Evolutionary conservation across 768 basidiomycete genomes (phyloP), one percentile per base, ranked within the genome.

Genomic region (Termitomyces titanicus): DNA sequence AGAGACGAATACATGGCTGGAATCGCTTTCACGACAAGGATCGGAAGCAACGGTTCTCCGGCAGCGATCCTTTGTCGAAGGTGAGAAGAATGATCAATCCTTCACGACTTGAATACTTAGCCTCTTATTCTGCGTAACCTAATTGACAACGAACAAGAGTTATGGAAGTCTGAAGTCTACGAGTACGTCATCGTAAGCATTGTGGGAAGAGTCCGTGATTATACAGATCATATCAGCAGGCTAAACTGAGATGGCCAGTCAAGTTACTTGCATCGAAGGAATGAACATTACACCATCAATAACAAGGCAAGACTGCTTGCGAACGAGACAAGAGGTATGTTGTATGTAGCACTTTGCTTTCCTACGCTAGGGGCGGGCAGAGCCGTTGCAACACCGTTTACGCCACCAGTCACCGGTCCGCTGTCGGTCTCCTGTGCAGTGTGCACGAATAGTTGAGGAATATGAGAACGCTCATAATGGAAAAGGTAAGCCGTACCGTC

Each of bases 341-440:
- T 54, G 44, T 13, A 42, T 12, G 44, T 18, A 11, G 43, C 11
- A 44, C 25, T n/a, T 59, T 3, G 46, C 47, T 9, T 39, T 51
- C 38, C 48, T 33, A 40, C 54, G n/a, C 45, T 35, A n/a, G 51
- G 29, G 12, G 64, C 55, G 3, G 75, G 73, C 7, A 63, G 17
- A 15, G 63, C 68, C 50, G 63, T 68, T 11, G 75, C 77, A 15
- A 72, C 48, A 29, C 66, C 77, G 35, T 72, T 67, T 34, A 78
- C 68, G 43, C 78, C 79, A 47, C 77, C 76, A 18, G 70, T 69
- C 13, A 75, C 70, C 7, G 70, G 66, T 17, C 76, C 79, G 59
- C 73, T n/a, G 17, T 25, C 72, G 2, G 54, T 61, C 63, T 76
- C 68, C 77, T 75, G 45, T 17, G n/a, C 35, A 9, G 76, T 75